phyloP scores from a whole-genome alignment of 306 rosid genomes.

The Aeschynomene evenia region DNA sequence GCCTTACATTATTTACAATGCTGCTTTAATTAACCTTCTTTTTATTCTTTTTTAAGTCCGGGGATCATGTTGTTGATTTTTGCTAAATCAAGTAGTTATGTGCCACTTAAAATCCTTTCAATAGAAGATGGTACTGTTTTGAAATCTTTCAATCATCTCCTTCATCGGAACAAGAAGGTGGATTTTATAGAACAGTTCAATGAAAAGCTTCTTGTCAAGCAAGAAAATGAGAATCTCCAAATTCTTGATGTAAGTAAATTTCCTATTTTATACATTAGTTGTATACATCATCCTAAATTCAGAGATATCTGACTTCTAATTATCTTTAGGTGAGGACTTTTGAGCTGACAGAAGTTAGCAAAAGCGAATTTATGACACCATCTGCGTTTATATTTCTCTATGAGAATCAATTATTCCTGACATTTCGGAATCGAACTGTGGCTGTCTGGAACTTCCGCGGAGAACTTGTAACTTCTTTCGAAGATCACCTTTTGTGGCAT shows the following conservation, averaged over 20 bases:
- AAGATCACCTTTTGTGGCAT: constrained; percentile 98
- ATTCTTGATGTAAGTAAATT: constrained; percentile 81
- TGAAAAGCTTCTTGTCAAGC: constrained; percentile 99
- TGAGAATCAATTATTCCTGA: constrained; percentile 90
- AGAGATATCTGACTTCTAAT: constrained; percentile 24
- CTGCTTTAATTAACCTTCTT: not conserved
- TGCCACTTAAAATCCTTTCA: constrained; percentile 93
- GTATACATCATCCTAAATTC: constrained; percentile 12
- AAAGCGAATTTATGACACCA: constrained; percentile 95
- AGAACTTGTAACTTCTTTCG: constrained; percentile 98
- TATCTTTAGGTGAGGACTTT: constrained; percentile 76
- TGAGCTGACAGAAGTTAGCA: constrained; percentile 88
- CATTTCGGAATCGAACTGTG: constrained; percentile 91
- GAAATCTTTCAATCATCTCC: constrained; percentile 95
- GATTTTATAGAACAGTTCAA: constrained; percentile 99
- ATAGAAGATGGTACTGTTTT: constrained; percentile 99
- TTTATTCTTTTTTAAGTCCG: constrained; percentile 54
- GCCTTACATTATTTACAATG: constrained; percentile 10
- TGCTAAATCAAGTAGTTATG: constrained; percentile 80
- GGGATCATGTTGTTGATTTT: constrained; percentile 96
- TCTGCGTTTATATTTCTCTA: constrained; percentile 95
- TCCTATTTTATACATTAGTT: not conserved
- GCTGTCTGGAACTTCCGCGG: constrained; percentile 99
- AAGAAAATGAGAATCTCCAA: constrained; percentile 96
- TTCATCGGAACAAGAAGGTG: constrained; percentile 93